Evolutionary conservation across 257 asterid species (phyloP), one percentile per base, ranked within the genome.

Genomic region (Rubia yunnanensis): DNA sequence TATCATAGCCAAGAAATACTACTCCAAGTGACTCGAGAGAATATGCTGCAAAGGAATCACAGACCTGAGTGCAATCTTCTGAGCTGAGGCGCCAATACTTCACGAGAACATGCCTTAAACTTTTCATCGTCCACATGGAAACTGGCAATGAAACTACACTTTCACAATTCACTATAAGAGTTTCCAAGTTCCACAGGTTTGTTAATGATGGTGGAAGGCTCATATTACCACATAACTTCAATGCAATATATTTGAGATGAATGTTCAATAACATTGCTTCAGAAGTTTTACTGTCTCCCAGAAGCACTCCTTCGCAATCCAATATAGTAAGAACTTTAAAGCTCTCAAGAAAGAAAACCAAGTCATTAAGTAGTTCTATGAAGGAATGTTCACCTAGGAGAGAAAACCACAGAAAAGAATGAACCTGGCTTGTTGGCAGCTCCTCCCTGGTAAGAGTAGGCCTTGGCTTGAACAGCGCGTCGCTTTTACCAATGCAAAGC

Each of bases 221-320:
- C 3, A 2, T 5, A 18, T 1, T 49, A 6, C 5, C 10, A 15
- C 3, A 10, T 30, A 10, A 5, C 17, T 14, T 7, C 1, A 49
- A n/a, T 4, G 62, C 50, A 9, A 65, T 28, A 20, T 67, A 38
- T 14, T 53, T 67, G 8, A 67, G 20, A 23, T 55, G 60, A 54
- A 54, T 54, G 9, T 22, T 46, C 17, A 17, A 39, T 9, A 30
- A 2, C 17, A 67, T 13, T 0, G 11, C 27, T 56, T 67, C 11
- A 20, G 13, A 49, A 14, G 23, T 14, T 13, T 1, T 3, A 9
- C 14, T 0, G 1, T 2, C 0, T 0, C 0, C 14, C 9, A 67
- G 26, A 4, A 1, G 3, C 6, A 54, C 14, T 7, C n/a, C 1
- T 18, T 53, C 71, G 39, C 55, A 54, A 39, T 65, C 32, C 34